phyloP scores from a whole-genome alignment of 1,284 basidiomycete genomes.

The Papiliotrema nemorosa region DNA sequence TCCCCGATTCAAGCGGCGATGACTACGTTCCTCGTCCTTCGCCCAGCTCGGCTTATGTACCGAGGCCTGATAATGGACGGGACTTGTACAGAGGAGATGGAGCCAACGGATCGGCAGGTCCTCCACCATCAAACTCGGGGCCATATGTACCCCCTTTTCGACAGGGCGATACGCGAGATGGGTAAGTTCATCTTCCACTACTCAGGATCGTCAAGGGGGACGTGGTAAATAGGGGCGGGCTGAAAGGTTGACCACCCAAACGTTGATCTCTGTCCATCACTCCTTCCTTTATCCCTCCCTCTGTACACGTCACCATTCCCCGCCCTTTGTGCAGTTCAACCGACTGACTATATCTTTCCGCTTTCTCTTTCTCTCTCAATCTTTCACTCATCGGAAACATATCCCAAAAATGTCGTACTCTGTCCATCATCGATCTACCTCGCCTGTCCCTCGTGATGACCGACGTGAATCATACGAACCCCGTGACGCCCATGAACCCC shows the following conservation, averaged over 20 bases:
- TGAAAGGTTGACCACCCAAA: no score
- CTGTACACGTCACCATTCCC: background rate
- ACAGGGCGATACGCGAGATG: background rate
- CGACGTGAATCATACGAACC: no score
- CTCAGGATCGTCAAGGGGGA: no score
- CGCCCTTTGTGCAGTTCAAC: background rate
- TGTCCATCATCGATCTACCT: background rate
- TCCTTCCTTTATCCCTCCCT: background rate
- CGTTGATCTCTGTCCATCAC: background rate
- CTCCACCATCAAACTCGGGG: background rate
- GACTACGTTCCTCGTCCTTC: background rate
- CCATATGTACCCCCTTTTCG: slow-evolving; percentile 1
- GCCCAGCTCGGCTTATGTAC: no score
- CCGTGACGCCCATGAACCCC: background rate
- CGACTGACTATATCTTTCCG: background rate
- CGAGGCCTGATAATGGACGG: no score
- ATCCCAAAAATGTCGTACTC: background rate
- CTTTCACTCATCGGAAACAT: background rate
- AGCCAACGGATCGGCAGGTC: background rate
- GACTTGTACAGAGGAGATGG: background rate
- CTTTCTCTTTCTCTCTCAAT: background rate
- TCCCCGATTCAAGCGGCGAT: no score
- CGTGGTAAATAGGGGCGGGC: no score
- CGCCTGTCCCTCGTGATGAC: no score
- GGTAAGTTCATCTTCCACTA: no score